These are phyloP conservation scores for Chloromonas sp. DNA, from an alignment of 163 green algal species.

Conservation along the genomic window DNA sequence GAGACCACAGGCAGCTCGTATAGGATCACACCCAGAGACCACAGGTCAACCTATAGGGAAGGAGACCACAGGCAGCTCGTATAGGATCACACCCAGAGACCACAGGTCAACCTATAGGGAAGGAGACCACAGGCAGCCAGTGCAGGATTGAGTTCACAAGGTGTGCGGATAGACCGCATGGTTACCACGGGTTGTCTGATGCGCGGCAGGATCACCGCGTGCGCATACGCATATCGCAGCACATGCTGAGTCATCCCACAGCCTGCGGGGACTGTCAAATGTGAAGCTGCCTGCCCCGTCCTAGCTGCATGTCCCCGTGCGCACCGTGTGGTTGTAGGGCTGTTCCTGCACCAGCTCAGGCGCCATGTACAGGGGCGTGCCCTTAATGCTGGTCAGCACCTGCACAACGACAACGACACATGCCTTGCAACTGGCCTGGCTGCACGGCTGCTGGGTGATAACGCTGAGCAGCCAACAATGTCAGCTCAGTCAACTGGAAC, in stretches of 20 bases:
- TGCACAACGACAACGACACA: background rate
- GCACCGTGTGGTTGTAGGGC: conserved; percentile 85
- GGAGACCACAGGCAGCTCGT: conserved; percentile 78
- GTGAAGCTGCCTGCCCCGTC: background rate
- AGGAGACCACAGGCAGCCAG: too few relatives aligned
- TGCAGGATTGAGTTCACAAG: too few relatives aligned
- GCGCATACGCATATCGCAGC: background rate
- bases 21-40: too few relatives aligned
- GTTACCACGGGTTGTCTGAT: too few relatives aligned
- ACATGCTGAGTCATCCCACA: background rate
- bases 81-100: conserved; percentile 97
- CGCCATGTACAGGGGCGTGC: conserved; percentile 99
- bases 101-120: conserved; percentile 82
- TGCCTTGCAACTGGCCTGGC: too few relatives aligned
- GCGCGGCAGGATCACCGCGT: background rate
- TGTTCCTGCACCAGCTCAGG: conserved; percentile 98
- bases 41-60: conserved; percentile 78
- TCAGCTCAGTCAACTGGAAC: too few relatives aligned
- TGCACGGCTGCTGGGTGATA: too few relatives aligned
- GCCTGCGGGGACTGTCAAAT: background rate
- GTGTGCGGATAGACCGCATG: too few relatives aligned
- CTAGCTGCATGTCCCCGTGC: background rate
- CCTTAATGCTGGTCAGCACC: conserved; percentile 62
- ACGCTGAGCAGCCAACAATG: too few relatives aligned
- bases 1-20: too few relatives aligned